These are phyloP conservation scores for Anacardium occidentale DNA, from an alignment of 345 rosid species.

Conservation along the genomic window DNA sequence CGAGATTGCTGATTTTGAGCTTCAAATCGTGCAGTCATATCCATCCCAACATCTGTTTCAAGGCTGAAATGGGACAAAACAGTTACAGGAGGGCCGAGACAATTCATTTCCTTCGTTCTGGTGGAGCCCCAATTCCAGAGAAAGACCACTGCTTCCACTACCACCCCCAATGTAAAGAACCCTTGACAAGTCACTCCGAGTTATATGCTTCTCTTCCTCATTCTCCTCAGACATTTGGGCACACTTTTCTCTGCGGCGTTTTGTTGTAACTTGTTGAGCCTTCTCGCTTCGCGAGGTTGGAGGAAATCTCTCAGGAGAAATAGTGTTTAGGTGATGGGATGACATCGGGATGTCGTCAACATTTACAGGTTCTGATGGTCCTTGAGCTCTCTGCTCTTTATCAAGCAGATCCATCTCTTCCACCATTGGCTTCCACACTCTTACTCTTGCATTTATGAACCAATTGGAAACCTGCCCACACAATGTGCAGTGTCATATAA, in stretches of 20 bases:
- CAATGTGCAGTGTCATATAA: no score
- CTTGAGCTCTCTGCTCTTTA: constrained; percentile 22
- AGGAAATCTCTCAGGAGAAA: background rate
- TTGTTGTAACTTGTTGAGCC: constrained; percentile 10
- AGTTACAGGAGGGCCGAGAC: constrained; percentile 8
- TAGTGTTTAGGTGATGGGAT: constrained; percentile 8
- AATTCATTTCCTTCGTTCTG: constrained; percentile 24
- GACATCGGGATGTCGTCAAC: background rate
- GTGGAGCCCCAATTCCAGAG: constrained; percentile 33
- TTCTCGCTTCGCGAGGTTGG: background rate
- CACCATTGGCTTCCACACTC: constrained; percentile 53
- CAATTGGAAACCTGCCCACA: constrained; percentile 42
- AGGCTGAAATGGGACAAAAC: constrained; percentile 17
- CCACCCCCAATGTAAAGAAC: constrained; percentile 5
- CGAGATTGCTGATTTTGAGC: constrained; percentile 21
- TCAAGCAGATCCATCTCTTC: constrained; percentile 46
- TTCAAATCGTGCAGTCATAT: constrained; percentile 16
- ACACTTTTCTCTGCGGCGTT: constrained; percentile 21
- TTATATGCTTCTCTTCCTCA: constrained; percentile 8
- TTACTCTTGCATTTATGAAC: constrained; percentile 50
- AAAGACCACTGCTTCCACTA: constrained; percentile 22
- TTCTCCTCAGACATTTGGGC: background rate
- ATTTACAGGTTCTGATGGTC: constrained; percentile 9
- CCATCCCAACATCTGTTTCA: constrained; percentile 18
- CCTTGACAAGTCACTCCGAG: constrained; percentile 10